Conservation (phyloP, 768 basidiomycete species). For the Suillus hirtellus region DNA sequence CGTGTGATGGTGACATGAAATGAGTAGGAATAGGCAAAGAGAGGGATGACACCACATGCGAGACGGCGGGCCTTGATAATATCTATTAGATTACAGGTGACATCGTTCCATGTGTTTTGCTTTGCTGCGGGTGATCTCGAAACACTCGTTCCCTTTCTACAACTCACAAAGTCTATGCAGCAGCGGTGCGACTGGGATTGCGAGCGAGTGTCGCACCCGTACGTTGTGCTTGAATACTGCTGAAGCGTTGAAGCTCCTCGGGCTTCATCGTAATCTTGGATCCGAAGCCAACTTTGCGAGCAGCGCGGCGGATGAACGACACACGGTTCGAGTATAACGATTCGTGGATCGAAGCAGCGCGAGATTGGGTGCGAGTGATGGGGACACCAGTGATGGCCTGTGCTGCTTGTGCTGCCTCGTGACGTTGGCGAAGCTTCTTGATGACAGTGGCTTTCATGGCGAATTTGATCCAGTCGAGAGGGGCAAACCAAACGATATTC, state of each 20-base stretch:
- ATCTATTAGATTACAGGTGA: slow-evolving; percentile 14
- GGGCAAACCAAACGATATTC: slow-evolving; percentile 96
- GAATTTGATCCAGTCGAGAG: slow-evolving; percentile 95
- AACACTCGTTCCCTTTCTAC: slow-evolving; percentile 2
- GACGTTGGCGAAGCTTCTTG: slow-evolving; percentile 75
- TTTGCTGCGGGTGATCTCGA: background rate
- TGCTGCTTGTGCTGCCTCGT: slow-evolving; percentile 40
- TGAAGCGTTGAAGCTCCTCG: slow-evolving; percentile 84
- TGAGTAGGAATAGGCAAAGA: slow-evolving; percentile 10
- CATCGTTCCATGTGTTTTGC: slow-evolving; percentile 6
- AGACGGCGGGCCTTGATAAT: slow-evolving; percentile 15
- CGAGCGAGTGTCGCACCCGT: slow-evolving; percentile 78
- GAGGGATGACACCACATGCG: slow-evolving; percentile 17
- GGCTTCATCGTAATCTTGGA: slow-evolving; percentile 78
- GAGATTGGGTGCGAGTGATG: slow-evolving; percentile 84
- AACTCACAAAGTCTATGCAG: slow-evolving; percentile 32
- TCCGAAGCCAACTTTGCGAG: slow-evolving; percentile 86
- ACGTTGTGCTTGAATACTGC: slow-evolving; percentile 79
- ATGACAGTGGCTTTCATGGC: slow-evolving; percentile 94
- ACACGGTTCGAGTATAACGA: slow-evolving; percentile 95
- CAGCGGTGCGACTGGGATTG: slow-evolving; percentile 65
- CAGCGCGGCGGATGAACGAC: slow-evolving; percentile 87
- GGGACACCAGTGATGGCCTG: slow-evolving; percentile 51
- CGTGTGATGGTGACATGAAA: slow-evolving; percentile 9
- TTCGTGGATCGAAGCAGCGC: slow-evolving; percentile 87